A percentile compares a stretch with the other conserved stretches of the same genome.
Evolutionary conservation across 2,329 filamentous ascomycete genomes (phyloP).

Genomic region (Magnaporthiopsis incrustans): DNA sequence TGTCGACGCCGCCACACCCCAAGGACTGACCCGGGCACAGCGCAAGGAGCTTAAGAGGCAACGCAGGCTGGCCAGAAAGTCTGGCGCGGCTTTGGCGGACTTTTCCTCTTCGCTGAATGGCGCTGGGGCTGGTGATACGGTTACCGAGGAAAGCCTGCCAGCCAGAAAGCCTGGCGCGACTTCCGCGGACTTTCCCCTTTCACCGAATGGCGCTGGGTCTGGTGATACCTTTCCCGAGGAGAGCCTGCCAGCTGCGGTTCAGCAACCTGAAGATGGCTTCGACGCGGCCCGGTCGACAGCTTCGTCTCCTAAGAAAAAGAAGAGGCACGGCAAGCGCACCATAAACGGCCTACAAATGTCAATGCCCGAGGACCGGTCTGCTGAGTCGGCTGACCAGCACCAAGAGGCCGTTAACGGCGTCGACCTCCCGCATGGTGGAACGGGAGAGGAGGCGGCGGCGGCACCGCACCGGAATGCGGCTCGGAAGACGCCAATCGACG

Average conservation of each 20-base stretch:
- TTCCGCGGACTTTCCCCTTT: neutral
- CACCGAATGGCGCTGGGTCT: neutral
- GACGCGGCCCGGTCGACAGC: neutral
- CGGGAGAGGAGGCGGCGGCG: too few relatives aligned
- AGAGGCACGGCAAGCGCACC: neutral
- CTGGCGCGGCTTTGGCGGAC: neutral
- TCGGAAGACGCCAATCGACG: neutral
- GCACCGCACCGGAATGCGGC: neutral
- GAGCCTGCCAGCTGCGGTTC: neutral
- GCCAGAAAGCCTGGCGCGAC: neutral
- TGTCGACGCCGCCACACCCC: neutral
- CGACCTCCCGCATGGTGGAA: neutral
- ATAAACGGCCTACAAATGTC: neutral
- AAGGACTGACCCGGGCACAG: neutral
- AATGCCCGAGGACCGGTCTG: neutral
- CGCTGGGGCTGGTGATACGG: neutral
- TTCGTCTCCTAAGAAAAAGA: neutral
- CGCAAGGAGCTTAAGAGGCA: conserved; percentile 6
- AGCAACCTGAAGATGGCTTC: neutral
- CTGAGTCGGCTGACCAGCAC: neutral
- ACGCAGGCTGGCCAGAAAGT: neutral
- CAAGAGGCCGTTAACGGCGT: neutral
- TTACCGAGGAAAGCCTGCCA: too few relatives aligned
- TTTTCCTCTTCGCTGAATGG: neutral
- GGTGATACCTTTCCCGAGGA: too few relatives aligned